These are phyloP conservation scores for Salvia splendens DNA, from an alignment of 257 asterid species.

Conservation along the genomic window DNA sequence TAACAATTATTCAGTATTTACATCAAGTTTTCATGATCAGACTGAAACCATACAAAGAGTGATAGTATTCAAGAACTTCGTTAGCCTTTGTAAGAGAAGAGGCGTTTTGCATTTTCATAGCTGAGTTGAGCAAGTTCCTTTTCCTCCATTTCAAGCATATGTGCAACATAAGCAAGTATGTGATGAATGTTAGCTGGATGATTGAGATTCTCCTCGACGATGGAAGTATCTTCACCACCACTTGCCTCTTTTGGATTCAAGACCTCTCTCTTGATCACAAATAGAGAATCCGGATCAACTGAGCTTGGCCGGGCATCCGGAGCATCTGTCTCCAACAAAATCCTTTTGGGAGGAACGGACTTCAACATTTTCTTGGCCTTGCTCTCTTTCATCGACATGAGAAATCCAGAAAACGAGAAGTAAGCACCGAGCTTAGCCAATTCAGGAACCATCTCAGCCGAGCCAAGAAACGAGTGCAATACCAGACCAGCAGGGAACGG, in stretches of 20 bases:
- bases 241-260: constrained; percentile 24
- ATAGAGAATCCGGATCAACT: constrained; percentile 38
- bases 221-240: constrained; percentile 24
- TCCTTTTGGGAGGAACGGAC: constrained; percentile 72
- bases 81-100: constrained; percentile 69
- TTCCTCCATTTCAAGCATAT: constrained; percentile 58
- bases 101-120: constrained; percentile 59
- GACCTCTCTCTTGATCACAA: constrained; percentile 38
- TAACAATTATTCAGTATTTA: neutral
- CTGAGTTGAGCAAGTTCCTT: constrained; percentile 71
- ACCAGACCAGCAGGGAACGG: constrained; percentile 85
- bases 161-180: constrained; percentile 72
- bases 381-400: constrained; percentile 84
- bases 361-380: constrained; percentile 88
- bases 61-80: neutral
- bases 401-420: constrained; percentile 92
- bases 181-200: constrained; percentile 89
- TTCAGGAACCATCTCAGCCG: constrained; percentile 95
- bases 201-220: constrained; percentile 44
- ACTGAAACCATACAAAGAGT: neutral
- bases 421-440: constrained; percentile 77
- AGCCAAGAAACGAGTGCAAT: constrained; percentile 86
- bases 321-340: constrained; percentile 93
- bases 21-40: neutral
- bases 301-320: constrained; percentile 78